Percentiles rank a stretch among this genome's conserved stretches.
Conservation (phyloP, 176 grass and related monocot genomes). For the Oropetium thomaeum region DNA sequence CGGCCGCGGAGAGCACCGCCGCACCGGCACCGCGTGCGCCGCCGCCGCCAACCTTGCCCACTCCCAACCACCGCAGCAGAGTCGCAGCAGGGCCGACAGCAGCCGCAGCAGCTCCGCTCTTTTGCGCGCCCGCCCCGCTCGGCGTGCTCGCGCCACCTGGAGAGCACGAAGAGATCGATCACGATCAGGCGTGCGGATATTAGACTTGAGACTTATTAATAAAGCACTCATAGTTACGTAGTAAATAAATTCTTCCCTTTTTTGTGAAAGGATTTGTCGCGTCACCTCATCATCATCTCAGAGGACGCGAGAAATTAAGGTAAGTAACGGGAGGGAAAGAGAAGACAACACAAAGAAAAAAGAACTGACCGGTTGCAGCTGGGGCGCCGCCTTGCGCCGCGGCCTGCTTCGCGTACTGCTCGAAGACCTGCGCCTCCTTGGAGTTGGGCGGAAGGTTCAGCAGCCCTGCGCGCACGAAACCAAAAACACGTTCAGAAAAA, state of each 20-base stretch:
- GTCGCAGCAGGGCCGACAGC: background rate
- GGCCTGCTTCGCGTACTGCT: conserved; percentile 38
- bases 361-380: background rate
- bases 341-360: no score
- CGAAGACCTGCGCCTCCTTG: conserved; percentile 53
- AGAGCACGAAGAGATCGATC: background rate
- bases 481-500: background rate
- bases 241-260: no score
- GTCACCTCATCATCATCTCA: no score
- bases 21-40: conserved; percentile 41
- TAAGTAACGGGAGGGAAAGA: no score
- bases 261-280: no score
- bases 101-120: conserved; percentile 2
- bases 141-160: conserved; percentile 30
- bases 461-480: conserved; percentile 25
- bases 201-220: no score
- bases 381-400: background rate
- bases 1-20: conserved; percentile 1
- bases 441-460: conserved; percentile 47
- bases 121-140: conserved; percentile 16
- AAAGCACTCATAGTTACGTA: no score
- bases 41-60: no score
- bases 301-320: background rate
- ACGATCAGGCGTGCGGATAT: background rate
- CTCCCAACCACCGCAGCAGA: conserved; percentile 36